Conservation (phyloP, 2,329 filamentous ascomycete species). For the Sclerotinia nivalis region DNA sequence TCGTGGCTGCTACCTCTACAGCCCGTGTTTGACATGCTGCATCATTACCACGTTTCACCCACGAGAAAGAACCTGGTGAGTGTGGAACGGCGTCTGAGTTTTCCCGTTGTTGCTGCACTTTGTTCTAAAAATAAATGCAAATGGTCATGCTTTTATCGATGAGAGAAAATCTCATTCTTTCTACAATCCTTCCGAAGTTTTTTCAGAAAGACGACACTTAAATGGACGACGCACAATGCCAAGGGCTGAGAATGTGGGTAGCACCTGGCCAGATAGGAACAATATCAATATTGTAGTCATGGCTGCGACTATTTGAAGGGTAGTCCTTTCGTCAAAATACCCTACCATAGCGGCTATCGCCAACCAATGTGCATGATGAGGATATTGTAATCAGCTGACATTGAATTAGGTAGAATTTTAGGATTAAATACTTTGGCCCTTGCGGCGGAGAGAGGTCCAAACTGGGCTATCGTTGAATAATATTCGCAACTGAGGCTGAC, state of each 20-base stretch:
- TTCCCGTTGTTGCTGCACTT: neutral
- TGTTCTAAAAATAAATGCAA: neutral
- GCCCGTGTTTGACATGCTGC: neutral
- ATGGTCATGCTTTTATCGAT: neutral
- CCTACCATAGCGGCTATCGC: neutral
- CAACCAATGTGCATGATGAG: neutral
- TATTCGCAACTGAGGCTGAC: neutral
- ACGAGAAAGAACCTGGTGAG: too few species aligned
- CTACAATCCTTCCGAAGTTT: neutral
- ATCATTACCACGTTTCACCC: neutral
- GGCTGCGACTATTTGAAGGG: too few species aligned
- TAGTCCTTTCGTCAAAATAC: too few species aligned
- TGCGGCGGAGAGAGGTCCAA: neutral
- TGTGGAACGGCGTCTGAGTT: neutral
- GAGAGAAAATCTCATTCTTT: accelerated
- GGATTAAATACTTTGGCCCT: neutral
- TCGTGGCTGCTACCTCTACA: neutral
- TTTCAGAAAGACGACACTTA: neutral
- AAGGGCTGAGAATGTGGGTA: neutral
- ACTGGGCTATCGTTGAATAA: neutral
- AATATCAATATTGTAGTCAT: neutral
- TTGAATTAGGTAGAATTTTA: neutral
- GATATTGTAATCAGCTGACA: neutral
- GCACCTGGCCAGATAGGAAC: neutral
- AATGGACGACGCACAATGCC: neutral